phyloP scores from a whole-genome alignment of 2,329 filamentous ascomycete genomes.

The Chrysoporthe deuterocubensis region DNA sequence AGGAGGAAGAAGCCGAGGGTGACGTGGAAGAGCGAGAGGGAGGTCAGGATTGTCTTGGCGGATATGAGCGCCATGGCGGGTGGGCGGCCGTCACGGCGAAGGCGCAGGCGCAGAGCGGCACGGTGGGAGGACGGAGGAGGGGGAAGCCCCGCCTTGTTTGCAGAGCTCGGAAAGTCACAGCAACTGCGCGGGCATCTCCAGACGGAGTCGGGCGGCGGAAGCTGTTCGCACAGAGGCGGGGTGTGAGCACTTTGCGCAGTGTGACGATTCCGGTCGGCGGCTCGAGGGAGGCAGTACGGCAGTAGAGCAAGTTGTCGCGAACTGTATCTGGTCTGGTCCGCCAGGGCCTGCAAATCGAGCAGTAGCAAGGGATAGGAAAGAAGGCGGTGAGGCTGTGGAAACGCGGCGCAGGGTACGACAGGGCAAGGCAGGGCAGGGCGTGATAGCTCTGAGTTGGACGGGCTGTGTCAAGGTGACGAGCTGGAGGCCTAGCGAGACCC shows the following conservation, averaged over 20 bases:
- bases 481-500: neutral
- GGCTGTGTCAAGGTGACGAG: neutral
- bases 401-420: too few relatives aligned
- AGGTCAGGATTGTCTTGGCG: constrained; percentile 78
- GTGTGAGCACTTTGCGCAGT: neutral
- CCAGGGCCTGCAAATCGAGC: neutral
- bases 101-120: neutral
- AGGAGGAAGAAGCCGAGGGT: constrained; percentile 85
- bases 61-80: constrained; percentile 78
- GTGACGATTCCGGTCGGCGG: neutral
- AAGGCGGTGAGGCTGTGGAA: too few relatives aligned
- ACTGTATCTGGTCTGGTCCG: neutral
- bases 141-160: neutral
- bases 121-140: neutral
- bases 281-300: too few relatives aligned
- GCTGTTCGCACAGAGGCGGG: neutral
- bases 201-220: too few relatives aligned
- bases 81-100: neutral
- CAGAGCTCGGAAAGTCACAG: neutral
- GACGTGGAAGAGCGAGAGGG: constrained; percentile 81
- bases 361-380: too few relatives aligned
- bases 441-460: neutral
- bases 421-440: neutral
- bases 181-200: neutral
- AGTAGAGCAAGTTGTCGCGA: neutral